Evolutionary conservation across 2,329 filamentous ascomycete species (phyloP), one percentile per base, ranked within the genome.

Genomic region (Claviceps humidiphila): DNA sequence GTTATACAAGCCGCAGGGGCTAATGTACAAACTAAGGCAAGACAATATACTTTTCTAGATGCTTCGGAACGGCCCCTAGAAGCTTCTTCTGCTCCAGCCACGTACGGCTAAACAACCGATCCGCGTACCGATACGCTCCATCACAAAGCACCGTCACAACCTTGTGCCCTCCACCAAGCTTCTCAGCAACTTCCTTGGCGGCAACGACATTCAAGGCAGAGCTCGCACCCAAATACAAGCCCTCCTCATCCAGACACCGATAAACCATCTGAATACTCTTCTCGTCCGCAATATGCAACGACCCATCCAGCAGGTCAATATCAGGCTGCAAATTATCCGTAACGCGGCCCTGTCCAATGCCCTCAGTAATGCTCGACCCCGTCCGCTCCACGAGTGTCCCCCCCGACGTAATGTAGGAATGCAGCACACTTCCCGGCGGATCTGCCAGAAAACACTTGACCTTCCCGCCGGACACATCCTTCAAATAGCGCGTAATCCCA

Each of bases 251-350:
- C 57, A 98, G 74, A 64, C 91, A 95, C 58, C 91, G 77, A 73
- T 97, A 98, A 45, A 98, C 89, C 93, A 96, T 97, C 70, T 87
- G 88, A 60, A 98, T 91, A 62, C 84, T 94, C 79, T 95, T 90
- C 73, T 93, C 89, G 65, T 98, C 93, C 55, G 81, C 78, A 59
- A 98, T 89, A 65, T 84, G 77, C 61, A 98, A 64, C 39, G 89
- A 88, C 54, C 85, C 90, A 69, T 97, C 93, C 16, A 97, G 64
- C 45, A 95, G 74, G 55, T 77, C 84, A 53, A 98, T 78, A 63
- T 98, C 93, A 4, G 86, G 87, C 68, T 81, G 75, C 58, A 98
- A 72, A 70, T 98, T 98, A 64, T 95, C 88, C n/a, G 93, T 98
- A 50, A 98, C 80, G 50, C 93, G 85, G 40, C 93, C 93, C 73